Evolutionary conservation across 805 yeast genomes (phyloP).

Genomic region (Yamadazyma paraphyllophila): DNA sequence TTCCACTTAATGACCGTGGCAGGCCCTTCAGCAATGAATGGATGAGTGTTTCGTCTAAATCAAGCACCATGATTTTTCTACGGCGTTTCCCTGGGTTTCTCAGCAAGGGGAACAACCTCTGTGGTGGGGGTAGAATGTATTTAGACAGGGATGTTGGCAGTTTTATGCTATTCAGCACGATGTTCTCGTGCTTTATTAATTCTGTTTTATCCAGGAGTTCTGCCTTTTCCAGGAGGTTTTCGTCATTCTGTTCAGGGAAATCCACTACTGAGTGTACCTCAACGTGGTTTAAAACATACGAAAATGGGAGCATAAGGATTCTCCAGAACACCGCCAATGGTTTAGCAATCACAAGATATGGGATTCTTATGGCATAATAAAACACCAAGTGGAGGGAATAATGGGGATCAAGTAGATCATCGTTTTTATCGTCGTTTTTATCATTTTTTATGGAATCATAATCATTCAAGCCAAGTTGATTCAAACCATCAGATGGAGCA

Average conservation of each 20-base stretch:
- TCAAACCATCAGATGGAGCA: background rate
- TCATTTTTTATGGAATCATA: background rate
- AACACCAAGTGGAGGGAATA: slow-evolving; percentile 6
- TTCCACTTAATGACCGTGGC: slow-evolving; percentile 39
- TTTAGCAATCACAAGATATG: slow-evolving; percentile 44
- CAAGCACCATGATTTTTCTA: slow-evolving; percentile 73
- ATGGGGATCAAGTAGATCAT: slow-evolving; percentile 5
- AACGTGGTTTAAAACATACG: slow-evolving; percentile 18
- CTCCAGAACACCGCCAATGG: slow-evolving; percentile 53
- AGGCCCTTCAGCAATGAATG: slow-evolving; percentile 80
- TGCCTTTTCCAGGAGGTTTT: slow-evolving; percentile 1
- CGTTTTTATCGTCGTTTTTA: slow-evolving; percentile 5
- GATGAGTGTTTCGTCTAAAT: slow-evolving; percentile 90
- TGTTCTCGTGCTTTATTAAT: slow-evolving; percentile 38
- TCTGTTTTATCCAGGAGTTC: slow-evolving; percentile 30
- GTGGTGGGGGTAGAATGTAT: slow-evolving; percentile 47
- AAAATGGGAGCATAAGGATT: slow-evolving; percentile 56
- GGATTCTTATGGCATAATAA: slow-evolving; percentile 8
- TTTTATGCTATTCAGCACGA: slow-evolving; percentile 39
- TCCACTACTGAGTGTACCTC: slow-evolving; percentile 9
- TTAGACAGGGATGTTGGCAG: slow-evolving; percentile 41
- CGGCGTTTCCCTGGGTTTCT: slow-evolving; percentile 36
- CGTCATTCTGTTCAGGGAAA: background rate
- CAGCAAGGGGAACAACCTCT: slow-evolving; percentile 39
- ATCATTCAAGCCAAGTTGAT: background rate